Conservation (phyloP, 257 asterid species). For the Echites panduratus region DNA sequence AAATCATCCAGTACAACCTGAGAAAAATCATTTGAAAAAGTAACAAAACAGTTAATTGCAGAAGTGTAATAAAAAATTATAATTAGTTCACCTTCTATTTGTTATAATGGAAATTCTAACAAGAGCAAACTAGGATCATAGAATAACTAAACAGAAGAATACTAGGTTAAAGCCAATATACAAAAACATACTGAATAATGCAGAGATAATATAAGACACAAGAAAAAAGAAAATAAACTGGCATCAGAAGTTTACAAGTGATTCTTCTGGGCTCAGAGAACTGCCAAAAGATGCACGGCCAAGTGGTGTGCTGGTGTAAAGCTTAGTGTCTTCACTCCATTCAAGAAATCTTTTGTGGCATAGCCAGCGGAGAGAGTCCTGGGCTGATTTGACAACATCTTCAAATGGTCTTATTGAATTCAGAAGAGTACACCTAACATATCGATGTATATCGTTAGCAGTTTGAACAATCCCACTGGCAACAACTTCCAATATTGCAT, state of each 20-base stretch:
- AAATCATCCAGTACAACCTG: conserved; percentile 97
- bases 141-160: conserved; percentile 1
- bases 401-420: conserved; percentile 92
- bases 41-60: not conserved
- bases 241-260: conserved; percentile 56
- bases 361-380: conserved; percentile 93
- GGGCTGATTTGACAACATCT: conserved; percentile 95
- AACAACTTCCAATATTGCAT: conserved; percentile 95
- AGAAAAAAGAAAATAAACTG: conserved; percentile 13
- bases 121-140: not conserved
- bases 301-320: conserved; percentile 88
- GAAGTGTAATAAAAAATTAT: not conserved
- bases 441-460: conserved; percentile 85
- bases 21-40: conserved; percentile 13
- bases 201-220: conserved; percentile 3
- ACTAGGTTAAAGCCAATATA: not conserved
- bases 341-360: conserved; percentile 85
- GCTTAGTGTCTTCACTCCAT: conserved; percentile 90
- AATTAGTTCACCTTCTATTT: not conserved
- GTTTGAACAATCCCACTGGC: conserved; percentile 99
- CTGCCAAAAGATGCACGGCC: conserved; percentile 99
- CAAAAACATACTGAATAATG: conserved; percentile 2
- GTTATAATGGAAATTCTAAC: not conserved
- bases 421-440: conserved; percentile 95
- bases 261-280: conserved; percentile 93